phyloP scores from a whole-genome alignment of 2,329 filamentous ascomycete species.

The Fusarium sp. region DNA sequence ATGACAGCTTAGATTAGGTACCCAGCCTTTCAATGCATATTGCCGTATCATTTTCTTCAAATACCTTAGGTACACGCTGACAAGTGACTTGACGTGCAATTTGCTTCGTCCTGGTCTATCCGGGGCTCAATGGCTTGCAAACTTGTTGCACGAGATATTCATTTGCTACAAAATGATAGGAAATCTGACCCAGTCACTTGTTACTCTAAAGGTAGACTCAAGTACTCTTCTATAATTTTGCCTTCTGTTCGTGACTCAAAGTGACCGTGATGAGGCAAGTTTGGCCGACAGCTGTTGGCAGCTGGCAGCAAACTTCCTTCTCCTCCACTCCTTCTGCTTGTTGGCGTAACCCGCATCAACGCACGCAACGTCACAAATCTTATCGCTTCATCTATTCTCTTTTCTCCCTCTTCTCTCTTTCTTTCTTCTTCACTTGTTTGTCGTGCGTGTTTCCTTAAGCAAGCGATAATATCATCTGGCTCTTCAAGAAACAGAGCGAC shows the following conservation, averaged over 20 bases:
- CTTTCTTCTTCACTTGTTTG: not conserved
- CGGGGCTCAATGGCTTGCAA: not conserved
- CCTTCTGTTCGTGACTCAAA: not conserved
- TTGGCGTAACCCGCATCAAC: slow-evolving; percentile 11
- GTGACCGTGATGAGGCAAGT: slow-evolving; percentile 11
- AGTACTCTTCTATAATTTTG: not conserved
- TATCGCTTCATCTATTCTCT: not conserved
- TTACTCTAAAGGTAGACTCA: not conserved
- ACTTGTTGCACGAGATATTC: slow-evolving; percentile 4
- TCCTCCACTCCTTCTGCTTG: not conserved
- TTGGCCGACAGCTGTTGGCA: slow-evolving; percentile 27
- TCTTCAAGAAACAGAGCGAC: not conserved
- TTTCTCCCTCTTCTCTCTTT: not conserved
- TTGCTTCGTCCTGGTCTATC: not conserved
- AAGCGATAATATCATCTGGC: not conserved
- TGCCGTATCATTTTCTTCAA: not conserved
- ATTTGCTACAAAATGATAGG: not conserved
- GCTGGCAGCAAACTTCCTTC: slow-evolving; percentile 20
- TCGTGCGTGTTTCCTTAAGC: slow-evolving; percentile 3
- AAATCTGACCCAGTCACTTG: slow-evolving; percentile 7
- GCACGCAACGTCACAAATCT: slow-evolving; percentile 14
- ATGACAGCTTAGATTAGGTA: not conserved
- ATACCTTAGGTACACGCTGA: not conserved
- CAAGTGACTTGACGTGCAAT: not conserved
- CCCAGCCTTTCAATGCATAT: not conserved